Percentiles rank a stretch among this genome's conserved stretches.
Conservation (phyloP, 1,284 basidiomycete genomes). For the Apiotrichum laibachii region DNA sequence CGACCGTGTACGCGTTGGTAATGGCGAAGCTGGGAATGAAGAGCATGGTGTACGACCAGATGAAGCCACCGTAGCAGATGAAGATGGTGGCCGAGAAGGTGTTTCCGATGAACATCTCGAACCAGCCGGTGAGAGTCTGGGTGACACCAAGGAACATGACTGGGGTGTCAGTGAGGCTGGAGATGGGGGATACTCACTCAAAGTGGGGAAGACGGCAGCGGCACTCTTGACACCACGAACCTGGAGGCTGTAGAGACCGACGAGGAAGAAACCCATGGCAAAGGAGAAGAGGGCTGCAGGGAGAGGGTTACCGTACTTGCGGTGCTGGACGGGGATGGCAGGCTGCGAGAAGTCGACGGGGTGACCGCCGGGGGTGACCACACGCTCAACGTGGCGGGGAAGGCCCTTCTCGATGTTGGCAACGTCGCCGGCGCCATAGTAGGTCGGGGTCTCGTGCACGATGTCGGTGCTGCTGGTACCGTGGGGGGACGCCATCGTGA, state of each 20-base stretch:
- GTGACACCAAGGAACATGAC: constrained; percentile 22
- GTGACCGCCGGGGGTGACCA: constrained; percentile 26
- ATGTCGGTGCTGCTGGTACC: neutral
- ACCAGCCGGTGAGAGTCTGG: constrained; percentile 23
- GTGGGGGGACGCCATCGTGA: neutral
- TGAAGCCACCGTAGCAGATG: constrained; percentile 20
- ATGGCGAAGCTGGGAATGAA: constrained; percentile 15
- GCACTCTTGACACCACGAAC: constrained; percentile 17
- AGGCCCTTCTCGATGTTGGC: constrained; percentile 21
- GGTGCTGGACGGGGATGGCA: constrained; percentile 25
- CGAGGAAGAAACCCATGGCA: constrained; percentile 10
- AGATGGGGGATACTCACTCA: constrained; percentile 6
- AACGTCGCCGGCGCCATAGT: constrained; percentile 14
- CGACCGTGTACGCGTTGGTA: constrained; percentile 10
- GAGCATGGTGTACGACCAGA: constrained; percentile 16
- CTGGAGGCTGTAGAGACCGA: constrained; percentile 18
- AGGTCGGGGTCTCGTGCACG: constrained; percentile 10
- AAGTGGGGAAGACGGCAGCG: constrained; percentile 11
- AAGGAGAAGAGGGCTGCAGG: constrained; percentile 21
- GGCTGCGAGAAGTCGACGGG: constrained; percentile 28
- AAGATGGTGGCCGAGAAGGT: constrained; percentile 25
- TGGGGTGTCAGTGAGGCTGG: neutral
- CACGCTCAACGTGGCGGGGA: constrained; percentile 14
- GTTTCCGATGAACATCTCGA: constrained; percentile 28
- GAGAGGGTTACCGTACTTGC: constrained; percentile 25